Percentiles rank a stretch among this genome's conserved stretches.
Evolutionary conservation across 306 rosid genomes (phyloP).

Genomic region (Ceratonia siliqua): DNA sequence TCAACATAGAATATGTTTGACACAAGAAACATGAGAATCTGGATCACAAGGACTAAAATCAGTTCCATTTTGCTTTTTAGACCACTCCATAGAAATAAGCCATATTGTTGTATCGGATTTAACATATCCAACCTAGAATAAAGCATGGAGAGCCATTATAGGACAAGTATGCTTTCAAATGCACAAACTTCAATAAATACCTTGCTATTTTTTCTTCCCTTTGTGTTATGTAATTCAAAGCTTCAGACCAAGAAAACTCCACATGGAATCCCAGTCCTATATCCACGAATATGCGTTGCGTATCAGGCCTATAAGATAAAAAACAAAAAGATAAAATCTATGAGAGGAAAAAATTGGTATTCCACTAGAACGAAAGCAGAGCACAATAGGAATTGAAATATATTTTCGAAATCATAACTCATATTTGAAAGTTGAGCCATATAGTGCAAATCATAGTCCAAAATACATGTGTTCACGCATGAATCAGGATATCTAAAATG

Average conservation of each 20-base stretch:
- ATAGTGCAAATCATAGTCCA: constrained; percentile 1
- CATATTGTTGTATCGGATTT: constrained; percentile 4
- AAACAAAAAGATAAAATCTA: constrained; percentile 3
- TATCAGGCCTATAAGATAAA: constrained; percentile 65
- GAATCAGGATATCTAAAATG: not conserved
- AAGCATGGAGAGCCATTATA: not conserved
- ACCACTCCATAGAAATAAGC: not conserved
- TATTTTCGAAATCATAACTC: not conserved
- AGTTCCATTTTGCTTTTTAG: constrained; percentile 25
- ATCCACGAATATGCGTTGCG: constrained; percentile 76
- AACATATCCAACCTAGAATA: not conserved
- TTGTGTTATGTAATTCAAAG: constrained; percentile 63
- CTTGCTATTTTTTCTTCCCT: constrained; percentile 77
- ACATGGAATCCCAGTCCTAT: constrained; percentile 93
- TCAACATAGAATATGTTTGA: not conserved
- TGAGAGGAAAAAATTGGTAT: not conserved
- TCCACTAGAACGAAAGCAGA: constrained; percentile 12
- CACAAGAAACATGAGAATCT: constrained; percentile 21
- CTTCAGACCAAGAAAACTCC: constrained; percentile 94
- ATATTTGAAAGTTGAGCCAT: constrained; percentile 1
- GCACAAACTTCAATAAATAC: constrained; percentile 40
- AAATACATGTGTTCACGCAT: not conserved
- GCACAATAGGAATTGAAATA: not conserved
- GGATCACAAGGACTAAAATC: constrained; percentile 6
- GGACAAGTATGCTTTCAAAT: not conserved